A percentile compares a stretch with the other conserved stretches of the same genome.
These are phyloP conservation scores for Wallemia ichthyophaga DNA, from an alignment of 1,284 basidiomycete genomes.

Conservation along the genomic window DNA sequence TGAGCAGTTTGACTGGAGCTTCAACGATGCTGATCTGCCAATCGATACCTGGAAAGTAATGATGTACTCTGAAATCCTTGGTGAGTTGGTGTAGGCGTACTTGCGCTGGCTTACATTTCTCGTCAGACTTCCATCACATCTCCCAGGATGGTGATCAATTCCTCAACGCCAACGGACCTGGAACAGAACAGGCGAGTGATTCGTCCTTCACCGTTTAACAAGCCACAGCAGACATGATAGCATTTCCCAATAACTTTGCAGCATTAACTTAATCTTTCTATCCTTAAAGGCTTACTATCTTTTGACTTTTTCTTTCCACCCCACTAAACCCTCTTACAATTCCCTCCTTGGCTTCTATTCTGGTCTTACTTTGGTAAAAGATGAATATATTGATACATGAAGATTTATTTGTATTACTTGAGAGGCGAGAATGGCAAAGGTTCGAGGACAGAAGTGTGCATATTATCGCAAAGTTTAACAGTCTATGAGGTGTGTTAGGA, in stretches of 20 bases:
- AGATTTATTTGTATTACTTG: constrained; percentile 20
- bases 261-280: too few relatives aligned
- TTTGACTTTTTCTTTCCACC: too few relatives aligned
- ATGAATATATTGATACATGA: neutral
- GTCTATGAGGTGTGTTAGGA: constrained; percentile 22
- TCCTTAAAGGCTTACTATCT: too few relatives aligned
- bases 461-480: constrained; percentile 36
- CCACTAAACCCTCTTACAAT: too few relatives aligned
- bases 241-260: too few relatives aligned
- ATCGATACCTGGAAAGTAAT: constrained; percentile 94
- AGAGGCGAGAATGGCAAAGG: constrained; percentile 50
- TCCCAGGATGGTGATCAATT: neutral
- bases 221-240: neutral
- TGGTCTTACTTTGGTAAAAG: neutral
- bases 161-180: neutral
- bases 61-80: constrained; percentile 18
- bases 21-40: constrained; percentile 98
- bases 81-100: constrained; percentile 4
- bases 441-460: constrained; percentile 44
- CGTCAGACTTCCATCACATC: neutral
- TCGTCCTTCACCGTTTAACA: neutral
- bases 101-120: neutral
- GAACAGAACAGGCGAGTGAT: neutral
- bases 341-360: neutral
- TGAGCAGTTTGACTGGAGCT: constrained; percentile 95